A percentile compares a stretch with the other conserved stretches of the same genome.
Conservation (phyloP, 202 grass and related monocot species). For the Carex arenaria region DNA sequence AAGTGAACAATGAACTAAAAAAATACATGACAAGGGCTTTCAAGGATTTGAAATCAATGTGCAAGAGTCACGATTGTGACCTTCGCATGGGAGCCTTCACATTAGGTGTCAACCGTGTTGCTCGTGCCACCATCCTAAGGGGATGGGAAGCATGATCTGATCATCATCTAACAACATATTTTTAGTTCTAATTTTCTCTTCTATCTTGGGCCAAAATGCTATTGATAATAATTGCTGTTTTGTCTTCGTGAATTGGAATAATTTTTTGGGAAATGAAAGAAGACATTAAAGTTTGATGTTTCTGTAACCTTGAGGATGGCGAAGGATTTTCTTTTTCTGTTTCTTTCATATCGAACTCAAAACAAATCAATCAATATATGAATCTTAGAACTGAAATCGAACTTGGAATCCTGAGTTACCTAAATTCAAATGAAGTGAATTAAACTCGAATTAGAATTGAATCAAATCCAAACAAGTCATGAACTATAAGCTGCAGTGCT, state of each 20-base stretch:
- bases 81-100: constrained; percentile 98
- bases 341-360: no score
- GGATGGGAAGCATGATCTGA: constrained; percentile 79
- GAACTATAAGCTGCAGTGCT: no score
- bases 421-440: no score
- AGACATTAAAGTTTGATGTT: neutral
- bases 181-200: neutral
- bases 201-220: neutral
- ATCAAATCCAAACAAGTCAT: no score
- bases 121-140: constrained; percentile 75
- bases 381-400: no score
- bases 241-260: neutral
- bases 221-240: neutral
- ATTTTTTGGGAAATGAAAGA: neutral
- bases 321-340: no score
- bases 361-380: no score
- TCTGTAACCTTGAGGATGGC: neutral
- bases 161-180: neutral
- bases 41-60: constrained; percentile 73
- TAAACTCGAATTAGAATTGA: no score
- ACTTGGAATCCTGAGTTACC: no score
- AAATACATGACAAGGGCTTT: constrained; percentile 79
- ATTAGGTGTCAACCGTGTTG: constrained; percentile 88
- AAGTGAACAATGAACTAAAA: constrained; percentile 81
- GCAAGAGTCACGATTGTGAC: constrained; percentile 68